phyloP scores from a whole-genome alignment of 148 eudicot genomes.

The Rheum nobile region DNA sequence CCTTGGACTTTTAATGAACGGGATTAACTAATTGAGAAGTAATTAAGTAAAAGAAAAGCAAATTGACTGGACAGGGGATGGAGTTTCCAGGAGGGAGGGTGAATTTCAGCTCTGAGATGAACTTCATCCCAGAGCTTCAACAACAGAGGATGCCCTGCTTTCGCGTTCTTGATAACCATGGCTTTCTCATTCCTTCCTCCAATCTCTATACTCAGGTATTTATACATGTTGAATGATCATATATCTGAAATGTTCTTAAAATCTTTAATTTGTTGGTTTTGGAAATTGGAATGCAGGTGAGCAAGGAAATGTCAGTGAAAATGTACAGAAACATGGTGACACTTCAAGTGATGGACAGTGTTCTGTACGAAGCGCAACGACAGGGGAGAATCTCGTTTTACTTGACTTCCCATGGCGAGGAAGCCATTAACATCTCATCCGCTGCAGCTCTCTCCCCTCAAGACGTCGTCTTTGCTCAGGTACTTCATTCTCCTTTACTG shows the following conservation, averaged over 20 bases:
- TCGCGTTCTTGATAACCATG: conserved; percentile 58
- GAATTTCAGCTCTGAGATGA: conserved; percentile 53
- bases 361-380: conserved; percentile 77
- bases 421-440: conserved; percentile 77
- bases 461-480: conserved; percentile 79
- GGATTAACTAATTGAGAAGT: too few relatives aligned
- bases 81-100: conserved; percentile 78
- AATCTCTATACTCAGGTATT: conserved; percentile 26
- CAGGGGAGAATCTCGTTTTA: conserved; percentile 94
- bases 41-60: too few relatives aligned
- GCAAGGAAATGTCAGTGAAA: conserved; percentile 48
- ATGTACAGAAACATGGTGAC: conserved; percentile 73
- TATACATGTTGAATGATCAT: background rate
- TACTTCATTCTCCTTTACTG: background rate
- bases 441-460: conserved; percentile 71
- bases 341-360: conserved; percentile 81
- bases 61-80: conserved; percentile 24
- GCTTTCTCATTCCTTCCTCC: conserved; percentile 14
- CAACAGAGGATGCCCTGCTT: conserved; percentile 63
- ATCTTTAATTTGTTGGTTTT: too few relatives aligned
- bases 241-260: too few relatives aligned
- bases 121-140: conserved; percentile 32
- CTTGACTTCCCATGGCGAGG: conserved; percentile 65
- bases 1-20: too few relatives aligned
- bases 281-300: conserved; percentile 48